Percentiles rank a stretch among this genome's conserved stretches.
These are phyloP conservation scores for Pyricularia grisea DNA, from an alignment of 2,329 filamentous ascomycete genomes.

Conservation along the genomic window DNA sequence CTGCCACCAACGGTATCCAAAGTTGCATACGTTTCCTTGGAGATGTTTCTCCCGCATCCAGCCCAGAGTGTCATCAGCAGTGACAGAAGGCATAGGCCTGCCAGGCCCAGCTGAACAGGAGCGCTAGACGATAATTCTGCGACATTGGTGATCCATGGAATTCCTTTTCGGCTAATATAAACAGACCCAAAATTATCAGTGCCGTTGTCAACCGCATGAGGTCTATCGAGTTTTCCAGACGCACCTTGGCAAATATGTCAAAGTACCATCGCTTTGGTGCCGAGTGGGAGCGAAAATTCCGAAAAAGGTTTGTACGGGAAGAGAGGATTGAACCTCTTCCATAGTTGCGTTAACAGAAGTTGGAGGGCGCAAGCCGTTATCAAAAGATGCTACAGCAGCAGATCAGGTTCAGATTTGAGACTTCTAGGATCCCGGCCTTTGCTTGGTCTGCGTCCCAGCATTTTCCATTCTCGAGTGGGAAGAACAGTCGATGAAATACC, in stretches of 20 bases:
- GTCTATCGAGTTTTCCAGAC: not conserved
- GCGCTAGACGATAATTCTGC: not conserved
- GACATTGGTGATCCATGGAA: not conserved
- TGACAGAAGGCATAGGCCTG: not conserved
- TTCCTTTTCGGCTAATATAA: not conserved
- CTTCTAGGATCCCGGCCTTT: not conserved
- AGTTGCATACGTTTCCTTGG: not conserved
- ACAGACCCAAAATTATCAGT: not conserved
- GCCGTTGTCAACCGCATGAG: not conserved
- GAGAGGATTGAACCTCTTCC: not conserved
- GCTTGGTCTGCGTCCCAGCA: not conserved
- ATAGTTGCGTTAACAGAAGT: not conserved
- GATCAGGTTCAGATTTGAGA: not conserved
- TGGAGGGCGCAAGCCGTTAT: not conserved
- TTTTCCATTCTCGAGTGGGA: not conserved
- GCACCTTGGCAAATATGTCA: not conserved
- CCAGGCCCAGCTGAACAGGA: not conserved
- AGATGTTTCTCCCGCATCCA: not conserved
- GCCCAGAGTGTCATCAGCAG: not conserved
- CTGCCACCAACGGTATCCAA: not conserved
- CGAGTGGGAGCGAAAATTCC: not conserved
- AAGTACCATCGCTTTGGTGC: not conserved
- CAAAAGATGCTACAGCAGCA: not conserved
- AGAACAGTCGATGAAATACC: not conserved
- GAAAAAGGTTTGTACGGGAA: not conserved